Conservation (phyloP, 129 eudicot species). For the Tagetes patula region DNA sequence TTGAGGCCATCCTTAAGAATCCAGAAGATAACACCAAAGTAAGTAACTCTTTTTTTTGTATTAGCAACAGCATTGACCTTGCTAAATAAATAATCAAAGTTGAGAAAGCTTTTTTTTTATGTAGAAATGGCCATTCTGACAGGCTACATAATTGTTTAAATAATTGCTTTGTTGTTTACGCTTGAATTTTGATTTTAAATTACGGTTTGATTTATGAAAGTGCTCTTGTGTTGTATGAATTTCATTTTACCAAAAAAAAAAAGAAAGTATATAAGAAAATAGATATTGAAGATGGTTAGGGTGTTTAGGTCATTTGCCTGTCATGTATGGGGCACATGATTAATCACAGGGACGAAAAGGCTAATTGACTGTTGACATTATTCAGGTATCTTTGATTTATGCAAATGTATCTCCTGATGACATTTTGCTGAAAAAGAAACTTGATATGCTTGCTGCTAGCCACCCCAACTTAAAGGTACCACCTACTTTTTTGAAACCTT, state of each 20-base stretch:
- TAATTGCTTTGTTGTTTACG: background rate
- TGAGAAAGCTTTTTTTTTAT: background rate
- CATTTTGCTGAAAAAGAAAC: slow-evolving; percentile 88
- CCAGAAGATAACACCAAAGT: slow-evolving; percentile 97
- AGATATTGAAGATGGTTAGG: background rate
- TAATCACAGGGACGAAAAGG: background rate
- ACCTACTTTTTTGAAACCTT: background rate
- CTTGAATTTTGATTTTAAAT: background rate
- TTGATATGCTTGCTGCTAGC: slow-evolving; percentile 79
- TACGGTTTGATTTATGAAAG: background rate
- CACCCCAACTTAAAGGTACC: slow-evolving; percentile 95
- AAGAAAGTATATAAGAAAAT: background rate
- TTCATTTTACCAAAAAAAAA: background rate
- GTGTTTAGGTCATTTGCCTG: background rate
- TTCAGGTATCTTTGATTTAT: slow-evolving; percentile 80
- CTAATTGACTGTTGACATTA: background rate
- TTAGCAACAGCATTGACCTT: slow-evolving; percentile 1
- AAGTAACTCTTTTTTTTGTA: slow-evolving; percentile 10
- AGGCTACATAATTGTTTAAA: background rate
- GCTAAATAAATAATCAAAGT: background rate
- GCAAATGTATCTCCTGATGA: slow-evolving; percentile 98
- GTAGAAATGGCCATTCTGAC: background rate
- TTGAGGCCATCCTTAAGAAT: slow-evolving; percentile 85
- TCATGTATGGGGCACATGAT: background rate
- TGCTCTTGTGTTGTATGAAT: background rate